phyloP scores from a whole-genome alignment of 345 rosid species.

The Hypericum perforatum region DNA sequence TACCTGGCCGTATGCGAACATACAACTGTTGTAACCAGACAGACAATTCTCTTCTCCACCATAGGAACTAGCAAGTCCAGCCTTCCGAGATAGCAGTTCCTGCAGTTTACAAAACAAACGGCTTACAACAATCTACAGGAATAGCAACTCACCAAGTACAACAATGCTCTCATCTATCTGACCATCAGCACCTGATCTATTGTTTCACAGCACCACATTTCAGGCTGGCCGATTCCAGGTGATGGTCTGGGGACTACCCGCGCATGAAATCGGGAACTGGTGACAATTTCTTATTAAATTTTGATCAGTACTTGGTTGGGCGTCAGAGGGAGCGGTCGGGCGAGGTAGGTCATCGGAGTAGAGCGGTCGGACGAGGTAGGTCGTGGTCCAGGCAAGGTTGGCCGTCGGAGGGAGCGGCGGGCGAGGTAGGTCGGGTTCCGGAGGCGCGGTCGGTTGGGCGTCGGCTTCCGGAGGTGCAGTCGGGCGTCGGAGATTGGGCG shows the following conservation, averaged over 20 bases:
- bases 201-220: conserved; percentile 82
- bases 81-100: conserved; percentile 83
- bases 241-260: conserved; percentile 62
- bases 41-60: conserved; percentile 96
- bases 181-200: conserved; percentile 60
- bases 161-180: background rate
- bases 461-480: no score
- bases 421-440: no score
- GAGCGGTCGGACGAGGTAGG: no score
- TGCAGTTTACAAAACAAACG: conserved; percentile 21
- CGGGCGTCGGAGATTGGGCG: no score
- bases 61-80: conserved; percentile 81
- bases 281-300: no score
- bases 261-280: no score
- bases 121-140: conserved; percentile 1
- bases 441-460: no score
- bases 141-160: conserved; percentile 1
- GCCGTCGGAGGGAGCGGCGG: no score
- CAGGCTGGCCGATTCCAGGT: conserved; percentile 88
- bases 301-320: no score
- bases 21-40: conserved; percentile 95
- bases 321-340: no score
- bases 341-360: no score
- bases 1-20: conserved; percentile 99
- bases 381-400: no score